Conservation (phyloP, 345 rosid species). For the Clarkia xantiana region DNA sequence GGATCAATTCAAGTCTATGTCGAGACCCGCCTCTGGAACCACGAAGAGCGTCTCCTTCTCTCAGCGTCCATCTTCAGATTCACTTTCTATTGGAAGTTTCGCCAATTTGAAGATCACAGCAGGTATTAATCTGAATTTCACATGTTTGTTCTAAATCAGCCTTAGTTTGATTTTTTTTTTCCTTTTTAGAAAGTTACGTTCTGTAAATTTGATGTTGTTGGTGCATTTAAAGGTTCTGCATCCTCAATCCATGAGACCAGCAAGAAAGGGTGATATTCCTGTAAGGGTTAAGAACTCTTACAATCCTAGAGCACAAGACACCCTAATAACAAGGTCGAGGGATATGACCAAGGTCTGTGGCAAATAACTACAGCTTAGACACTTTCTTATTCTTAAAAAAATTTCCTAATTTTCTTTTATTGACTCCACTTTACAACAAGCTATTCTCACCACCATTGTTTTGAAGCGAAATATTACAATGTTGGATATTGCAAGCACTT, state of each 20-base stretch:
- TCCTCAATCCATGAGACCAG: conserved; percentile 99
- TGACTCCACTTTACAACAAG: conserved; percentile 28
- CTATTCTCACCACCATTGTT: conserved; percentile 92
- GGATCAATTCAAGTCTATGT: too few relatives aligned
- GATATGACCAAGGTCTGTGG: conserved; percentile 82
- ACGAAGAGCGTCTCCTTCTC: too few relatives aligned
- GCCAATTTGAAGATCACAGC: too few relatives aligned
- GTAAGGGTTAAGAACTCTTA: conserved; percentile 97
- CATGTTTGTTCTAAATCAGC: too few relatives aligned
- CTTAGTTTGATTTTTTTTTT: neutral
- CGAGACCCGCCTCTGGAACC: too few relatives aligned
- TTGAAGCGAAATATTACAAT: conserved; percentile 92
- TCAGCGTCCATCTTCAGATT: too few relatives aligned
- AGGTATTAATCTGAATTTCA: too few relatives aligned
- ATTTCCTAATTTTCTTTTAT: too few relatives aligned
- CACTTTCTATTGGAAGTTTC: too few relatives aligned
- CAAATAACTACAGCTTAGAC: neutral
- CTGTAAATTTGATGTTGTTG: neutral
- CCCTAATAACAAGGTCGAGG: conserved; percentile 73
- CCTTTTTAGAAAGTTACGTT: neutral
- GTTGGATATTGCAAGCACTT: conserved; percentile 95
- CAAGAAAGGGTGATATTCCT: conserved; percentile 90
- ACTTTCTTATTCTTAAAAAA: too few relatives aligned
- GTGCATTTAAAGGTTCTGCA: conserved; percentile 59
- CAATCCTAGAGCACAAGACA: conserved; percentile 90